Conservation (phyloP, 441 rosid species). For the Gossypium laxum region DNA sequence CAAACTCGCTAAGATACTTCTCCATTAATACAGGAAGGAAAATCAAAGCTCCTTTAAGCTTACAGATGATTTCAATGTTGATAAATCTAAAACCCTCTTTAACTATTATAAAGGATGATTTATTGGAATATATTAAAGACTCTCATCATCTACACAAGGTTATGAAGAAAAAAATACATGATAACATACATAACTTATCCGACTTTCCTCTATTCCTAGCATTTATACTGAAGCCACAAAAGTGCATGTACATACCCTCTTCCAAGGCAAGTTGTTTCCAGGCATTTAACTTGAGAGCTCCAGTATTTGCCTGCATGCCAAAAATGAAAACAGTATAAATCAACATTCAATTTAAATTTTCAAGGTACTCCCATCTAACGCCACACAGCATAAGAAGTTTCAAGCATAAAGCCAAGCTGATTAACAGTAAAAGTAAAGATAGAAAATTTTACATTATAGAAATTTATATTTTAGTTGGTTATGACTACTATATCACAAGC, state of each 20-base stretch:
- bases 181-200: neutral
- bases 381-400: neutral
- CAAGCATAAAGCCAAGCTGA: neutral
- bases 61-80: neutral
- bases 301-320: slow-evolving; percentile 57
- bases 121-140: neutral
- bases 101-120: neutral
- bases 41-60: slow-evolving; percentile 1
- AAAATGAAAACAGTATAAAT: slow-evolving; percentile 5
- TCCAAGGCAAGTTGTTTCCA: slow-evolving; percentile 86
- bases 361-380: slow-evolving; percentile 2
- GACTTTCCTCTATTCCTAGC: neutral
- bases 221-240: neutral
- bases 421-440: neutral
- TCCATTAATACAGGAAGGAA: neutral
- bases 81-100: neutral
- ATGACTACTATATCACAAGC: neutral
- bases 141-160: neutral
- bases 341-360: neutral
- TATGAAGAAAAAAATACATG: neutral
- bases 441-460: neutral
- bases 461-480: neutral
- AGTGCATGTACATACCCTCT: slow-evolving; percentile 46
- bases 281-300: slow-evolving; percentile 63
- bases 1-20: slow-evolving; percentile 15